Conservation (phyloP, 352 stramenopile species). For the Phytophthora pini region DNA sequence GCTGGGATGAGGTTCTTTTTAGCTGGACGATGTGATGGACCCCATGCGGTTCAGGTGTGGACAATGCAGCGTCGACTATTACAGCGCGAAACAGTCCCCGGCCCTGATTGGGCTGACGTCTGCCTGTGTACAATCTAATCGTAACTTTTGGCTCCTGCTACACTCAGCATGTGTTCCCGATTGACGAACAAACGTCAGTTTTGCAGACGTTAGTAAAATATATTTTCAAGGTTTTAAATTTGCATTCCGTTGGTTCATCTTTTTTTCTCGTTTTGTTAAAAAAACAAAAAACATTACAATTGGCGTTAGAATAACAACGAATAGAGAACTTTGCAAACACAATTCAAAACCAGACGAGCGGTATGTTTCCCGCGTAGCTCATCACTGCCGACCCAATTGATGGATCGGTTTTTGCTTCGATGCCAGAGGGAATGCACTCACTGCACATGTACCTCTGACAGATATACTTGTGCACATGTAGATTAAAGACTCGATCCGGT, state of each 20-base stretch:
- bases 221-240: not conserved
- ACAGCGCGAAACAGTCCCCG: slow-evolving; percentile 19
- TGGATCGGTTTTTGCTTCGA: no score
- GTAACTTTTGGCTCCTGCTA: slow-evolving; percentile 1
- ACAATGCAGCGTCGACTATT: slow-evolving; percentile 5
- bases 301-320: no score
- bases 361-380: not conserved
- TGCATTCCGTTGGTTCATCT: slow-evolving; percentile 5
- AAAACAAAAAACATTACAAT: not conserved
- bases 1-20: not conserved
- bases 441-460: not conserved
- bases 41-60: not conserved
- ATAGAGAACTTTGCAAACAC: not conserved
- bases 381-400: not conserved
- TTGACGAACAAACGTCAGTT: slow-evolving; percentile 1
- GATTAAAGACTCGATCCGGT: not conserved
- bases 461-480: not conserved
- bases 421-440: not conserved
- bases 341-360: not conserved
- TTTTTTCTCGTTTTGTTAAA: not conserved
- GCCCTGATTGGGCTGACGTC: slow-evolving; percentile 20
- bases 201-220: not conserved
- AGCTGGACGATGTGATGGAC: slow-evolving; percentile 8
- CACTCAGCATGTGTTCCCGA: slow-evolving; percentile 13
- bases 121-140: slow-evolving; percentile 13